Evolutionary conservation across 306 rosid genomes (phyloP), one percentile per base, ranked within the genome.

Genomic region (Arachis stenosperma): DNA sequence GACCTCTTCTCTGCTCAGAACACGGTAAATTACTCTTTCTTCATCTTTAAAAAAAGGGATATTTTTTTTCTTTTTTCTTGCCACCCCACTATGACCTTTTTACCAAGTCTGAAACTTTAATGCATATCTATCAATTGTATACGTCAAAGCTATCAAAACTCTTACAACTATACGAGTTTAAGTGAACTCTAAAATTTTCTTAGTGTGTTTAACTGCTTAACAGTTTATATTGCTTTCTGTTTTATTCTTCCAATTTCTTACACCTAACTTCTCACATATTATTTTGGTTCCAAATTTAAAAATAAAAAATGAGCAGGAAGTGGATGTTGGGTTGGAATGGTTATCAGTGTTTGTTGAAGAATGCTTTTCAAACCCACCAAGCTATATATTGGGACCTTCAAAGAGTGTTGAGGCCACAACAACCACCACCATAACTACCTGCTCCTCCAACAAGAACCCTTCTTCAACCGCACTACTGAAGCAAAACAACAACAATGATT

Each of bases 241-340:
- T 42, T 27, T 11, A 15, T 14, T 71, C 65, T 54, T 78, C 13
- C 9, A 5, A 22, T 71, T 76, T 39, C 44, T 67, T 65, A 40
- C 43, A 8, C 6, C 43, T 2, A 33, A 33, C 37, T 33, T 33
- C 37, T 22, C 27, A 22, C 27, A 22, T 22, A 22, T 22, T 22
- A 22, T 22, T 22, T 22, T 22, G 27, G 27, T 22, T 22, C 27
- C 27, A 22, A 33, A 33, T 48, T 65, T 57, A 58, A 42, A 52
- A 8, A 58, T 22, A 71, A 17, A 56, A 30, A 13, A 42, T 67
- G 13, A 61, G 60, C 75, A 90, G 92, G 89, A 90, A 82, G 83
- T 83, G 43, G 90, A 90, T 84, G 84, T 82, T 61, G 88, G 79
- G 72, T 65, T 90, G 85, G 92, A 90, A 55, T 90, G 96, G 96